These are phyloP conservation scores for Botrytis deweyae DNA, from an alignment of 2,329 filamentous ascomycete genomes.

Conservation along the genomic window DNA sequence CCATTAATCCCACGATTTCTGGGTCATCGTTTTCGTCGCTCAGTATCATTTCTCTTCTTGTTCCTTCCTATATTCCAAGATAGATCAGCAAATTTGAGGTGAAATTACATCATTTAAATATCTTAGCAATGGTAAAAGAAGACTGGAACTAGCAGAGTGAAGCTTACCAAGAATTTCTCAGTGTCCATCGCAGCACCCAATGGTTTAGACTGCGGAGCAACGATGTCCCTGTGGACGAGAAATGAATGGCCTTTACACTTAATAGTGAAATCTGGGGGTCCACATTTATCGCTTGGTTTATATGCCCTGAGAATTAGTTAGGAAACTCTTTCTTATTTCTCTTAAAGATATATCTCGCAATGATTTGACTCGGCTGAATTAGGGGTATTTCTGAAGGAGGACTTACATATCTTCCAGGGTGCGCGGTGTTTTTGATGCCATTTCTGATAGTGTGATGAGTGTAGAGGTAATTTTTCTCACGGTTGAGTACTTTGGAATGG, in stretches of 20 bases:
- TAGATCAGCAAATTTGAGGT: not conserved
- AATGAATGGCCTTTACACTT: not conserved
- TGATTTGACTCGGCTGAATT: not conserved
- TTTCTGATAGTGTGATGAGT: not conserved
- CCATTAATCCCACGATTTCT: constrained; percentile 13
- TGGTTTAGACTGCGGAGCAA: not conserved
- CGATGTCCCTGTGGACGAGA: not conserved
- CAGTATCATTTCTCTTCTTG: not conserved
- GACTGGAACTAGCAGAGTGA: not conserved
- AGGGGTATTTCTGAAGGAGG: not conserved
- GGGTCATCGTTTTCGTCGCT: constrained; percentile 7
- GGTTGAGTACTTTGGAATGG: not conserved
- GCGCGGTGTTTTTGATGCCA: not conserved
- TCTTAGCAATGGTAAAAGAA: too few species aligned
- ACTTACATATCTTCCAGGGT: not conserved
- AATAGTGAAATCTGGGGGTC: not conserved
- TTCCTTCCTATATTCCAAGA: not conserved
- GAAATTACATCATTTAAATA: not conserved
- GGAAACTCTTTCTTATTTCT: not conserved
- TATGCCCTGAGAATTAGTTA: not conserved
- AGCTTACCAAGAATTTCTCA: not conserved
- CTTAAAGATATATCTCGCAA: not conserved
- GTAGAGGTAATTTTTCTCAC: not conserved
- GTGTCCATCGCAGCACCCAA: not conserved
- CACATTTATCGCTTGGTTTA: not conserved